Percentiles rank a stretch among this genome's conserved stretches.
These are phyloP conservation scores for Pythium dissotocum DNA, from an alignment of 352 stramenopile species.

Conservation along the genomic window DNA sequence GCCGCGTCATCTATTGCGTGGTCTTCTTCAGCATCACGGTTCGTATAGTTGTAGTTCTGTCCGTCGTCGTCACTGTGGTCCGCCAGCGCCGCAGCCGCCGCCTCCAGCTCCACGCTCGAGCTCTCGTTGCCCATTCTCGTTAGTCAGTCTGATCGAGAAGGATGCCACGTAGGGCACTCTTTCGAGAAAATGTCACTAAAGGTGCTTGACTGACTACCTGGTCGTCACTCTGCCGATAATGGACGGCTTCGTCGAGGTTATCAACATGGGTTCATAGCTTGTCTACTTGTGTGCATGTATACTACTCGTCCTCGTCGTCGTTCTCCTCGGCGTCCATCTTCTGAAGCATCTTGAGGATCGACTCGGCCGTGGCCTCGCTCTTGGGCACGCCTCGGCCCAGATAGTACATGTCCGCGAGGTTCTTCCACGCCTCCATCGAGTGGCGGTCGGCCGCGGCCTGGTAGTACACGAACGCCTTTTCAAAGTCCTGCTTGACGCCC, in stretches of 20 bases:
- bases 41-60: not conserved
- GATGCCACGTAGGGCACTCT: slow-evolving; percentile 26
- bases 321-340: slow-evolving; percentile 44
- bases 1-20: slow-evolving; percentile 36
- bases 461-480: slow-evolving; percentile 86
- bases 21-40: slow-evolving; percentile 10
- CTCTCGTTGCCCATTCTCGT: slow-evolving; percentile 26
- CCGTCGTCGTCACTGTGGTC: slow-evolving; percentile 3
- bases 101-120: slow-evolving; percentile 23
- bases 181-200: slow-evolving; percentile 12
- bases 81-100: slow-evolving; percentile 15
- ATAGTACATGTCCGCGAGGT: slow-evolving; percentile 87
- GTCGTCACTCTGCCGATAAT: slow-evolving; percentile 8
- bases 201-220: slow-evolving; percentile 5
- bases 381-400: slow-evolving; percentile 70
- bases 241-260: not conserved
- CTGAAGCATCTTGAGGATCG: slow-evolving; percentile 86
- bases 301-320: slow-evolving; percentile 25
- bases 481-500: slow-evolving; percentile 66
- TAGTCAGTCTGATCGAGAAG: not conserved
- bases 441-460: slow-evolving; percentile 81
- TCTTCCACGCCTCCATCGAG: slow-evolving; percentile 89
- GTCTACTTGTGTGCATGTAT: not conserved
- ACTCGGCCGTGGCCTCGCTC: slow-evolving; percentile 76
- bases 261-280: no score